A percentile compares a stretch with the other conserved stretches of the same genome.
Evolutionary conservation across 805 yeast genomes (phyloP).

Genomic region (Ogataea sp.): DNA sequence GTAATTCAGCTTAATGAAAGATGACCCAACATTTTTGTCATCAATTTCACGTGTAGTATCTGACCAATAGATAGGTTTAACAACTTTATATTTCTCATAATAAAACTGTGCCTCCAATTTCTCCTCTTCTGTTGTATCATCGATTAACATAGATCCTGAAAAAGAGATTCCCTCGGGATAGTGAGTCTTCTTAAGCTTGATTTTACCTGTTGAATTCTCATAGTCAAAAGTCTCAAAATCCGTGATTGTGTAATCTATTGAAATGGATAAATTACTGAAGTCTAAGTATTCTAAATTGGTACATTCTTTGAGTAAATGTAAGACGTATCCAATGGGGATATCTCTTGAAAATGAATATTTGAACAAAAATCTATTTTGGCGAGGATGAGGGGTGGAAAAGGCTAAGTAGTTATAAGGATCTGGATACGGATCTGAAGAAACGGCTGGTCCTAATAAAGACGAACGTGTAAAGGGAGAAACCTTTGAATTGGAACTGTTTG

Average conservation of each 20-base stretch:
- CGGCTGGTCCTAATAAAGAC: no score
- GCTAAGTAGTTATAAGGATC: slow-evolving; percentile 16
- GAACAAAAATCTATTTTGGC: slow-evolving; percentile 48
- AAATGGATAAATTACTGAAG: slow-evolving; percentile 53
- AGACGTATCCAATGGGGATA: slow-evolving; percentile 66
- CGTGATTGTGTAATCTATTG: slow-evolving; percentile 54
- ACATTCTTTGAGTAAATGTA: slow-evolving; percentile 65
- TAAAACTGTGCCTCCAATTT: slow-evolving; percentile 14
- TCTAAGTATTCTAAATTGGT: slow-evolving; percentile 49
- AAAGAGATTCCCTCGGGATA: slow-evolving; percentile 4
- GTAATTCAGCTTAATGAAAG: slow-evolving; percentile 36
- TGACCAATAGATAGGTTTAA: slow-evolving; percentile 19
- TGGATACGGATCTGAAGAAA: slow-evolving; percentile 11
- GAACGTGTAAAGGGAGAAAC: not conserved
- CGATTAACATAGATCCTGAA: slow-evolving; percentile 26
- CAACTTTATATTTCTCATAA: slow-evolving; percentile 6
- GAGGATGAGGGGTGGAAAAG: slow-evolving; percentile 43
- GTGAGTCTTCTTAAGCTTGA: slow-evolving; percentile 1
- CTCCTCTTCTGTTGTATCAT: slow-evolving; percentile 14
- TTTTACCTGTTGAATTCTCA: slow-evolving; percentile 13
- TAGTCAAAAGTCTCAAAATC: slow-evolving; percentile 30
- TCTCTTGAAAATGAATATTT: slow-evolving; percentile 66
- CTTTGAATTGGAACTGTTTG: not conserved
- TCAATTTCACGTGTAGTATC: slow-evolving; percentile 27
- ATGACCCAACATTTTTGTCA: slow-evolving; percentile 12